Evolutionary conservation across 345 rosid genomes (phyloP), one percentile per base, ranked within the genome.

Genomic region (Linum usitatissimum): DNA sequence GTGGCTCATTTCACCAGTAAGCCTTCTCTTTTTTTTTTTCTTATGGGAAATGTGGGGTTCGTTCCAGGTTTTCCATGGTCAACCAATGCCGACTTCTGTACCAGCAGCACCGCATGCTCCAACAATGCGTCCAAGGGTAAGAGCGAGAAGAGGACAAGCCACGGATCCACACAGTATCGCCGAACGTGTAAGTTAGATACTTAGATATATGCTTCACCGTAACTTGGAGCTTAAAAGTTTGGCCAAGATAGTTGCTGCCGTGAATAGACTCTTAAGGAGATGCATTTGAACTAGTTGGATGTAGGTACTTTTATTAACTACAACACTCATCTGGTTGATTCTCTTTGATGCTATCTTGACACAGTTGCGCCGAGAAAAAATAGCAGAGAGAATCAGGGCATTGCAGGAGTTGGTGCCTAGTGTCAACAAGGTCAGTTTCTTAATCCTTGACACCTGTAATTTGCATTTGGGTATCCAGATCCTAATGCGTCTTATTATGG

Each of bases 101-200:
- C 81, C 91, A 63, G 66, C 88, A 9, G 89, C 84, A 28, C 96
- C 95, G 54, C 97, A 94, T 76, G 89, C 92, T 66, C 97, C 97
- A 20, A 64, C 88, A 59, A 83, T 94, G 82, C 99, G 97, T 3
- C 97, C 99, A 17, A 82, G 96, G 77, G 93, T 88, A 48, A 83
- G 99, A 66, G 99, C 99, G 78, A 82, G 99, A 73, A 80, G 99
- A 77, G 99, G 99, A 57, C 99, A 94, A 64, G 99, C 99, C 66
- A 94, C 99, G 49, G 99, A 94, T 85, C 99, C 99, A 40, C 99
- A 94, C 67, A 94, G 99, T 79, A 94, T 94, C 55, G 99, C 99
- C 68, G 99, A 94, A 71, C 71, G 99, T 78, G 99, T 94, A 84
- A 72, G 74, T 54, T 17, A 55, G 51, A n/a, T 18, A 9, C n/a